These are phyloP conservation scores for Fusarium transvaalense DNA, from an alignment of 2,329 filamentous ascomycete species.

Conservation along the genomic window DNA sequence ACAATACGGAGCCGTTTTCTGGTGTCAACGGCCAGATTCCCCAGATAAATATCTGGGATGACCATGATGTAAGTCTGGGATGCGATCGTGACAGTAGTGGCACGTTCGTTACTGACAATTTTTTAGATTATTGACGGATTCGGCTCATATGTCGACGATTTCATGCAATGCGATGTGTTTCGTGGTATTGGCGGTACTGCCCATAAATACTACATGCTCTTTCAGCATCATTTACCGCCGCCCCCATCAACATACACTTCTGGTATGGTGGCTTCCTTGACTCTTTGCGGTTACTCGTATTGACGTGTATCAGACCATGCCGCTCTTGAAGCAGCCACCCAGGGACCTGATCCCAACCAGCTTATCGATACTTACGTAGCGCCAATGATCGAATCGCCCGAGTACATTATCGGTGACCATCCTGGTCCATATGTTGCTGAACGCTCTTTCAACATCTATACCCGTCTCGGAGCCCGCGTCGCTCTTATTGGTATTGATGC, in stretches of 20 bases:
- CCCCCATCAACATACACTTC: conserved; percentile 84
- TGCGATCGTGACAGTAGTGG: not conserved
- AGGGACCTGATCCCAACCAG: conserved; percentile 77
- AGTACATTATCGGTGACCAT: conserved; percentile 82
- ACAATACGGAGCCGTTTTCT: conserved; percentile 85
- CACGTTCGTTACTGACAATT: conserved; percentile 55
- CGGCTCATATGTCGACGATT: conserved; percentile 92
- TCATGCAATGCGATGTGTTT: conserved; percentile 94
- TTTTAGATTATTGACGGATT: conserved; percentile 86
- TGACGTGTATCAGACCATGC: conserved; percentile 44
- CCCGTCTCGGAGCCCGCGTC: conserved; percentile 84
- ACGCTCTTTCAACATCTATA: conserved; percentile 86
- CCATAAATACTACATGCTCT: conserved; percentile 98
- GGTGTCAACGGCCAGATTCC: conserved; percentile 91
- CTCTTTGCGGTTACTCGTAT: not conserved
- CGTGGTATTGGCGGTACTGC: conserved; percentile 90
- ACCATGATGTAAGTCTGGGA: conserved; percentile 76
- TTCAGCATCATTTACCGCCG: conserved; percentile 93
- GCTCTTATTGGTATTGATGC: conserved; percentile 92
- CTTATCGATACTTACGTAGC: conserved; percentile 80
- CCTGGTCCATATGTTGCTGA: conserved; percentile 92
- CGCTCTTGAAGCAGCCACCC: conserved; percentile 52
- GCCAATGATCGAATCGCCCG: conserved; percentile 67
- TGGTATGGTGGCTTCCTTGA: conserved; percentile 29
- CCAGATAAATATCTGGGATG: conserved; percentile 98